Evolutionary conservation across 2,329 filamentous ascomycete genomes (phyloP), one percentile per base, ranked within the genome.

Genomic region (Colletotrichum spinosum): DNA sequence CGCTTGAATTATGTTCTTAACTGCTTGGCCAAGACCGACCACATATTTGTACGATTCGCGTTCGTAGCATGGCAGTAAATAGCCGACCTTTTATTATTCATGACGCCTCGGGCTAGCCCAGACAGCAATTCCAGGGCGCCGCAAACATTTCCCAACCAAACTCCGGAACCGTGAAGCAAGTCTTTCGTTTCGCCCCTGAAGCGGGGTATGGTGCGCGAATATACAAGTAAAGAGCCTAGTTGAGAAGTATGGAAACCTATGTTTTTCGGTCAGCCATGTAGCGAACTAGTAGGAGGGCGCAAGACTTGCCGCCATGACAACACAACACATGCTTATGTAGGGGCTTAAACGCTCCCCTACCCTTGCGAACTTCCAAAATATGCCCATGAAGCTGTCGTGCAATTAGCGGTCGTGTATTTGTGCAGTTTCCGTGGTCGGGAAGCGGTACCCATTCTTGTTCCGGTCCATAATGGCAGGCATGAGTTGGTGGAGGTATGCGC

Each of bases 291-390:
- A 9, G 2, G 33, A 45, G n/a, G 11, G 35, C 54, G 42, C 55
- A 34, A n/a, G 58, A 77, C 84, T 67, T 78, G 97, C 96, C 70
- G 96, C 96, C 94, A 99, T 98, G 72, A 93, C 79, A 38, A 97
- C 84, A 77, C 95, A 98, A 77, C 93, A 97, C 76, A 98, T 83
- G 81, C 93, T 97, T 73, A 99, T 93, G 78, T 98, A 98, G 46
- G 96, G 96, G 77, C 94, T 97, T 70, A 99, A 78, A 69, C 96
- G 84, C 83, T 99, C 96, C 42, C 96, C 96, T 76, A 99, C 89
- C 69, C 96, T 86, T 34, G 96, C 96, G 69, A 89, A 94, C 80
- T 98, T 97, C 96, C 96, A 99, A 76, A 98, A 97, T 68, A 97
- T 90, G 56, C 93, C 93, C 72, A 93, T 88, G 55, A 93, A 81